Evolutionary conservation across 768 basidiomycete genomes (phyloP).

Genomic region (Mycena rosella): DNA sequence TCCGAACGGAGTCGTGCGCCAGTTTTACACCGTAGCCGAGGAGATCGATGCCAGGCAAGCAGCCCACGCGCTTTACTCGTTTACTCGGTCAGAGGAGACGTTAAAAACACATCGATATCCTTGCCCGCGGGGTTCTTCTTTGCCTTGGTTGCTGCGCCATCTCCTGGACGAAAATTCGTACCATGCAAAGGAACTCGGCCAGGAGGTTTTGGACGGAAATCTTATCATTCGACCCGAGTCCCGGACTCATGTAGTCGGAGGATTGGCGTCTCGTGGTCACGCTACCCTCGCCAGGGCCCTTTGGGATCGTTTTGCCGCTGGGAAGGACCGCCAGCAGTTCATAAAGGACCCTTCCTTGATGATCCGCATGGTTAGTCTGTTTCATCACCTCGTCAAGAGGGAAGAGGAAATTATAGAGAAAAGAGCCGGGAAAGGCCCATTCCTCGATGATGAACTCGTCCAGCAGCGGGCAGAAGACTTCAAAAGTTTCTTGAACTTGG

Average conservation of each 20-base stretch:
- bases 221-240: constrained; percentile 56
- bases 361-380: constrained; percentile 67
- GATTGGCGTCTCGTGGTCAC: constrained; percentile 61
- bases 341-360: constrained; percentile 59
- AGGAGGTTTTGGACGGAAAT: constrained; percentile 58
- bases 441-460: constrained; percentile 29
- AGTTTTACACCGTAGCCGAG: constrained; percentile 60
- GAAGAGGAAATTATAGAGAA: constrained; percentile 34
- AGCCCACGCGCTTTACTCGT: constrained; percentile 61
- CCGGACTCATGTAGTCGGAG: constrained; percentile 64
- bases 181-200: constrained; percentile 62
- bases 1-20: constrained; percentile 57
- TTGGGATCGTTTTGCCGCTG: constrained; percentile 68
- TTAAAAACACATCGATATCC: constrained; percentile 57
- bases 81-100: constrained; percentile 53
- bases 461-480: constrained; percentile 41
- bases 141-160: constrained; percentile 68
- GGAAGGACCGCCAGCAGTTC: constrained; percentile 55
- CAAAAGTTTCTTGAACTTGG: constrained; percentile 55
- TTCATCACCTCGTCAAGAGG: constrained; percentile 44
- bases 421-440: neutral
- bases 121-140: constrained; percentile 58
- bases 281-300: constrained; percentile 62
- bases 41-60: constrained; percentile 44
- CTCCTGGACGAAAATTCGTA: constrained; percentile 58